Base-by-base conservation (phyloP, 345 rosid genomes). In the Eucalyptus pumila region DNA sequence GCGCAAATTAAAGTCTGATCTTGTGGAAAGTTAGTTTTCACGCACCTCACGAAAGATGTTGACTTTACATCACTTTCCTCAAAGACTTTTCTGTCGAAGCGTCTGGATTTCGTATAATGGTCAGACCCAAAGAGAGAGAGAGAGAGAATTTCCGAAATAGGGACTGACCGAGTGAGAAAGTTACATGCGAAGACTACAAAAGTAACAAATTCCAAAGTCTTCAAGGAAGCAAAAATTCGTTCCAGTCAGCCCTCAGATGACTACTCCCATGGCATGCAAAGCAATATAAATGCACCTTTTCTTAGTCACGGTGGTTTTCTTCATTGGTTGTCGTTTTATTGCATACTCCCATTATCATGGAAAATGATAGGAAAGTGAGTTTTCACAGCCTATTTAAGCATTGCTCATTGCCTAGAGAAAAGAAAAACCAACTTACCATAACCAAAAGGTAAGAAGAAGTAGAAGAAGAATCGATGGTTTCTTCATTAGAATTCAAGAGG, bases 261-360 rank as follows among this genome's bases (percentile, higher is more conserved):
- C 34, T 58, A 11, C n/a, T 49, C 11, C 65, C 3, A 5, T 11
- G 9, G 48, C 48, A 0, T 49, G 50, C 0, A 0, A 49, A 48
- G 50, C 48, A 47, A 47, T 10, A 50, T 50, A 0, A 6, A 50
- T 1, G 8, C 2, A 15, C 16, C 52, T 50, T 50, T 50, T 50
- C 52, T 8, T 52, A 52, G 24, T 52, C n/a, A n/a, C n/a, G n/a
- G n/a, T n/a, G n/a, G n/a, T n/a, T n/a, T n/a, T n/a, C 56, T 7
- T 52, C 24, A 7, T 3, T 7, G 24, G 56, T 52, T 19, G 56
- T 1, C 10, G 0, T 3, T 19, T 19, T 52, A 52, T 52, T 52
- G 10, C 56, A 50, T 50, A 52, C 1, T 52, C 56, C n/a, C 17
- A 7, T 67, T 32, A 17, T 16, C 7, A 19, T 72, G 5, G 81